Conservation (phyloP, 768 basidiomycete species). For the Lactifluus pinguis region DNA sequence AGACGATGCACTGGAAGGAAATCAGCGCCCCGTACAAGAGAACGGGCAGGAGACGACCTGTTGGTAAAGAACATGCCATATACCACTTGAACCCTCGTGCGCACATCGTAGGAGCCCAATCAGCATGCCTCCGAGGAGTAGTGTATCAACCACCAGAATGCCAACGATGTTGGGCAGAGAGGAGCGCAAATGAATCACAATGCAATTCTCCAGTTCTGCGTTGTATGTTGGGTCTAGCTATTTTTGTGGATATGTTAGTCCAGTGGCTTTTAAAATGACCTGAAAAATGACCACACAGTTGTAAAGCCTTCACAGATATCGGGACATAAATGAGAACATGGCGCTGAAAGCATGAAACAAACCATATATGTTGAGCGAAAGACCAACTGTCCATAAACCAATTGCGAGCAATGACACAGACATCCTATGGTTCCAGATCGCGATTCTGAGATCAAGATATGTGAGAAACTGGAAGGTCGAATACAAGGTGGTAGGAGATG, state of each 20-base stretch:
- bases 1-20: neutral
- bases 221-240: neutral
- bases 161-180: neutral
- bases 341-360: neutral
- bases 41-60: neutral
- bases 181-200: neutral
- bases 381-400: neutral
- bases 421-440: neutral
- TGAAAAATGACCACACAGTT: neutral
- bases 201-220: neutral
- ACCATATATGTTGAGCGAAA: neutral
- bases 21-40: neutral
- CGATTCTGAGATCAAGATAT: neutral
- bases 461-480: neutral
- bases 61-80: constrained; percentile 13
- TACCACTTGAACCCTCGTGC: neutral
- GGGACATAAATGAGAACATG: neutral
- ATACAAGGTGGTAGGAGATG: no score
- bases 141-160: neutral
- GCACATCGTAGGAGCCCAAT: neutral
- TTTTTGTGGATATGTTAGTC: neutral
- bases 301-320: neutral
- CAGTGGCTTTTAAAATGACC: neutral
- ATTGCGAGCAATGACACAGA: neutral
- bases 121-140: neutral